A percentile compares a stretch with the other conserved stretches of the same genome.
These are phyloP conservation scores for Colletotrichum brevisporum DNA, from an alignment of 2,329 filamentous ascomycete genomes.

Conservation along the genomic window DNA sequence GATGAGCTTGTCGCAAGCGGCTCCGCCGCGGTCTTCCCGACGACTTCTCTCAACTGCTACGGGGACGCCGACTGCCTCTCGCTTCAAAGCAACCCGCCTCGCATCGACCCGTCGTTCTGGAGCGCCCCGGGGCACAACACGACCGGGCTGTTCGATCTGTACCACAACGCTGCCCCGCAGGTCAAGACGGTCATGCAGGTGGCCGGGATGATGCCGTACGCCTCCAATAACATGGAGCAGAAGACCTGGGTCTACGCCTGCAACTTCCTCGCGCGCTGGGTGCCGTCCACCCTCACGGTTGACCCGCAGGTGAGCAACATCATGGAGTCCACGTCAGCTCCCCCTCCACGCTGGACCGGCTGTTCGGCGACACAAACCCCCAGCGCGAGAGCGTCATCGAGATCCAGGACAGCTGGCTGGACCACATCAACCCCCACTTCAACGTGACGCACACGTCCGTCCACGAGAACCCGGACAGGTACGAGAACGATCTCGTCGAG, in stretches of 20 bases:
- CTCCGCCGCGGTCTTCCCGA: background rate
- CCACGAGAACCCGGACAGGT: background rate
- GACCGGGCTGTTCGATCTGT: background rate
- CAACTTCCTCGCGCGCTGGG: constrained; percentile 23
- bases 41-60: constrained; percentile 22
- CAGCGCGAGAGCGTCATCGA: constrained; percentile 9
- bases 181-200: constrained; percentile 1
- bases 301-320: constrained; percentile 11
- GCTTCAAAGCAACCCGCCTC: background rate
- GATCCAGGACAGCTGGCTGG: constrained; percentile 14
- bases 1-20: background rate
- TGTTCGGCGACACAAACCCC: background rate
- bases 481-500: background rate
- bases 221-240: constrained; percentile 8
- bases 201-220: constrained; percentile 14
- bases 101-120: background rate
- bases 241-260: constrained; percentile 22
- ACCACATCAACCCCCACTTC: background rate
- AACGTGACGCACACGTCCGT: constrained; percentile 6
- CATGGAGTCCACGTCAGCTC: constrained; percentile 22
- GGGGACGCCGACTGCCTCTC: constrained; percentile 3
- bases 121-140: background rate
- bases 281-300: background rate
- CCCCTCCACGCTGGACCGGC: background rate
- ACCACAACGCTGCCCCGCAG: background rate